These are phyloP conservation scores for Tuber aestivum DNA, from an alignment of 495 filamentous ascomycete genomes.

Conservation along the genomic window DNA sequence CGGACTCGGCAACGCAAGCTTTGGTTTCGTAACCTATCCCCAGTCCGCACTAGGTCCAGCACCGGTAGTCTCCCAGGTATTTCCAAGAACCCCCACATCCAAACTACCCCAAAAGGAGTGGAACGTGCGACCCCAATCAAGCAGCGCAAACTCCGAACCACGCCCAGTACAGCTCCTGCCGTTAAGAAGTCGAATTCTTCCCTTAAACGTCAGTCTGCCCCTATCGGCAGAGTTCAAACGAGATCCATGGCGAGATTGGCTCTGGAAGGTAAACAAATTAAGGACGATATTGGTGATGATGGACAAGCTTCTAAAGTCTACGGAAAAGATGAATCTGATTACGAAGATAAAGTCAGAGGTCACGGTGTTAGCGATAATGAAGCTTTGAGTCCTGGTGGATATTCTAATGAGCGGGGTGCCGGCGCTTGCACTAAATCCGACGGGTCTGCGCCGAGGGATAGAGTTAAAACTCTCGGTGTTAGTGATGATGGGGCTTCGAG, in stretches of 20 bases:
- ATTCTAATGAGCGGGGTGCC: not conserved
- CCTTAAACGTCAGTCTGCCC: not conserved
- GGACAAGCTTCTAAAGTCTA: not conserved
- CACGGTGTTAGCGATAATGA: not conserved
- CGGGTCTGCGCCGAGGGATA: not conserved
- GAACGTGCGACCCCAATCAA: not conserved
- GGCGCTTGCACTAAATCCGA: not conserved
- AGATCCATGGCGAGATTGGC: not conserved
- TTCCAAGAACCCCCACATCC: not conserved
- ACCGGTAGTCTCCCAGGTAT: not conserved
- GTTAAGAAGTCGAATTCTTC: not conserved
- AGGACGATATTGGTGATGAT: not conserved
- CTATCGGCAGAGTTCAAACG: not conserved
- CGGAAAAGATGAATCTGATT: conserved; percentile 1
- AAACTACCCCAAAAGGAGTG: not conserved
- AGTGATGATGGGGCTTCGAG: not conserved
- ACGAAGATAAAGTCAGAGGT: not conserved
- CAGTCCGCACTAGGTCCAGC: not conserved
- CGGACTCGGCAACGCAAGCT: not conserved
- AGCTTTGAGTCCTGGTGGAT: not conserved
- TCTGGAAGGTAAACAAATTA: not conserved
- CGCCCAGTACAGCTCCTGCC: not conserved
- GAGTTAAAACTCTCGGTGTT: not conserved
- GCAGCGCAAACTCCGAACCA: not conserved
- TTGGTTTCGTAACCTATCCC: not conserved